Evolutionary conservation across 208 protist genomes (phyloP).

Genomic region (Crithidia bombi): DNA sequence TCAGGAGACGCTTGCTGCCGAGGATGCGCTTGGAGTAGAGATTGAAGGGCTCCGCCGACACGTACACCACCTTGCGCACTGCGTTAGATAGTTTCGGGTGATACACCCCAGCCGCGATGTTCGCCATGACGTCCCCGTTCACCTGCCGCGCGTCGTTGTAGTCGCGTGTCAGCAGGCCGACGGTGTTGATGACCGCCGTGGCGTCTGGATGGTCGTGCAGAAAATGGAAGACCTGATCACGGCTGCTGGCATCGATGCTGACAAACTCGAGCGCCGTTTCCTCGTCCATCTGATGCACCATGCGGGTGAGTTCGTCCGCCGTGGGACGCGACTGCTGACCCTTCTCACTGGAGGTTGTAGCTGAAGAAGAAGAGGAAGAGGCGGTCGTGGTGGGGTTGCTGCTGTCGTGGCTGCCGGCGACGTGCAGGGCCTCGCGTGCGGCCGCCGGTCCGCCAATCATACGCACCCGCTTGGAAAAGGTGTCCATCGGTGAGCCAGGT

Average conservation of each 20-base stretch:
- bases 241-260: conserved; percentile 64
- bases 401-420: neutral
- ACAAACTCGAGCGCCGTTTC: conserved; percentile 69
- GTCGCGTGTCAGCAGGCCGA: conserved; percentile 72
- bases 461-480: conserved; percentile 40
- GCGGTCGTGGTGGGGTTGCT: neutral
- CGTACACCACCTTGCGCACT: conserved; percentile 68
- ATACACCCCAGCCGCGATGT: conserved; percentile 75
- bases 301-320: conserved; percentile 29
- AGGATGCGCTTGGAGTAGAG: conserved; percentile 44
- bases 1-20: conserved; percentile 50
- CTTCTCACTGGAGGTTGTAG: neutral
- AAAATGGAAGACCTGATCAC: conserved; percentile 73
- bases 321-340: conserved; percentile 5
- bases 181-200: conserved; percentile 65
- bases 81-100: conserved; percentile 46
- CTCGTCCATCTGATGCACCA: conserved; percentile 24
- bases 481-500: conserved; percentile 43
- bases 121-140: conserved; percentile 80
- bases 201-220: conserved; percentile 82
- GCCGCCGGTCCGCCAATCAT: conserved; percentile 47
- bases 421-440: conserved; percentile 33
- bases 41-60: conserved; percentile 73
- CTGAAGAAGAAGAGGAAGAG: conserved; percentile 1
- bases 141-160: conserved; percentile 65